Conservation (phyloP, 257 asterid genomes). For the Cordia subcordata region DNA sequence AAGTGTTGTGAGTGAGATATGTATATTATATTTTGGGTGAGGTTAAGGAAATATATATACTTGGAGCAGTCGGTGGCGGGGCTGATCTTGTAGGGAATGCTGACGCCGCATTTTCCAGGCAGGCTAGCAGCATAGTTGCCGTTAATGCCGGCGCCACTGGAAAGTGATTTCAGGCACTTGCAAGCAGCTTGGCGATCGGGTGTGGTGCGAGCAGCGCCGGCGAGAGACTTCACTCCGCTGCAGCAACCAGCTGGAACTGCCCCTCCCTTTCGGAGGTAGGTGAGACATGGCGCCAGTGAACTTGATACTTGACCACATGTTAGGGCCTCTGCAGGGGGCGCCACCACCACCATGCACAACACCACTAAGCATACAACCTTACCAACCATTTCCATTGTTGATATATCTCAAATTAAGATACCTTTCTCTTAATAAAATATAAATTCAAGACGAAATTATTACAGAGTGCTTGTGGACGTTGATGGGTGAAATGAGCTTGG, state of each 20-base stretch:
- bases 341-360: not conserved
- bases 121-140: slow-evolving; percentile 11
- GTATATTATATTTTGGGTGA: too few relatives aligned
- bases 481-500: too few relatives aligned
- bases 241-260: slow-evolving; percentile 9
- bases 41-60: too few relatives aligned
- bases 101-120: slow-evolving; percentile 32
- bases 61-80: slow-evolving; percentile 45
- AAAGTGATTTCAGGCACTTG: slow-evolving; percentile 10
- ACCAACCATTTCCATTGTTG: not conserved
- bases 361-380: not conserved
- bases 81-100: slow-evolving; percentile 51
- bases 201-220: slow-evolving; percentile 8
- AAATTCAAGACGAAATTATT: too few relatives aligned
- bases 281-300: not conserved
- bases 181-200: slow-evolving; percentile 20
- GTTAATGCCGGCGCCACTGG: not conserved
- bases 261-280: slow-evolving; percentile 1
- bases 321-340: slow-evolving; percentile 1
- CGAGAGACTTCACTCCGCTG: slow-evolving; percentile 1
- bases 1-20: too few relatives aligned
- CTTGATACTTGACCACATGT: not conserved
- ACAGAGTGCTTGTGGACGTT: not conserved
- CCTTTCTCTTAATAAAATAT: too few relatives aligned
- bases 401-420: too few relatives aligned